phyloP scores from a whole-genome alignment of 2,329 filamentous ascomycete genomes.

The Penicillium verrucosum region DNA sequence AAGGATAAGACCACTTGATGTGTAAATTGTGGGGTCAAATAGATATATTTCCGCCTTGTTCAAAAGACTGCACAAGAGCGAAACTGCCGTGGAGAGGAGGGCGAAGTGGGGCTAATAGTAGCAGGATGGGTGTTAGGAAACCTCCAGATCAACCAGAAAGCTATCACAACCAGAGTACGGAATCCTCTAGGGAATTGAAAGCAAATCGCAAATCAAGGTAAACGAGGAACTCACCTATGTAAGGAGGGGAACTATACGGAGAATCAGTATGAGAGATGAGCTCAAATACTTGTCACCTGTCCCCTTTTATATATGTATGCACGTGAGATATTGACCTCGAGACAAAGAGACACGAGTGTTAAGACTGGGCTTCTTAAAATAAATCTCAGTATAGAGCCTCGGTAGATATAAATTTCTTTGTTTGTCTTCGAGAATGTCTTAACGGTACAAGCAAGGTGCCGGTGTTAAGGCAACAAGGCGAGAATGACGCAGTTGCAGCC shows the following conservation, averaged over 20 bases:
- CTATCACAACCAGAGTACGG: background rate
- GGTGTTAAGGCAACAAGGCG: conserved; percentile 17
- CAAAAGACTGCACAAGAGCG: background rate
- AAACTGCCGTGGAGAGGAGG: background rate
- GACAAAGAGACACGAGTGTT: too few relatives aligned
- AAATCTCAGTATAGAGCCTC: background rate
- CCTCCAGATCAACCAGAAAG: background rate
- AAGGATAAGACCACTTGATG: background rate
- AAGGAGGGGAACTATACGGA: conserved; percentile 22
- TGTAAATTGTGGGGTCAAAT: background rate
- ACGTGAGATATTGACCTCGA: background rate
- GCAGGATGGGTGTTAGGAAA: background rate
- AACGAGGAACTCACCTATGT: conserved; percentile 10
- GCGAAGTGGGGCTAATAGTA: background rate
- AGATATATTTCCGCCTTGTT: background rate
- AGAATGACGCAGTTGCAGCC: conserved; percentile 14
- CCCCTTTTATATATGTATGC: background rate
- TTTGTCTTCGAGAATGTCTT: conserved; percentile 2
- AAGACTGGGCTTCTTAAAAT: background rate
- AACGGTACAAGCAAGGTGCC: background rate
- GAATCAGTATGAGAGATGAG: background rate
- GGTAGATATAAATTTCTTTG: background rate
- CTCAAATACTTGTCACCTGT: background rate
- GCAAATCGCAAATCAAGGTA: background rate
- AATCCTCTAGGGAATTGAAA: background rate